Evolutionary conservation across 2,329 filamentous ascomycete species (phyloP).

Genomic region (Penicillium corylophilum): DNA sequence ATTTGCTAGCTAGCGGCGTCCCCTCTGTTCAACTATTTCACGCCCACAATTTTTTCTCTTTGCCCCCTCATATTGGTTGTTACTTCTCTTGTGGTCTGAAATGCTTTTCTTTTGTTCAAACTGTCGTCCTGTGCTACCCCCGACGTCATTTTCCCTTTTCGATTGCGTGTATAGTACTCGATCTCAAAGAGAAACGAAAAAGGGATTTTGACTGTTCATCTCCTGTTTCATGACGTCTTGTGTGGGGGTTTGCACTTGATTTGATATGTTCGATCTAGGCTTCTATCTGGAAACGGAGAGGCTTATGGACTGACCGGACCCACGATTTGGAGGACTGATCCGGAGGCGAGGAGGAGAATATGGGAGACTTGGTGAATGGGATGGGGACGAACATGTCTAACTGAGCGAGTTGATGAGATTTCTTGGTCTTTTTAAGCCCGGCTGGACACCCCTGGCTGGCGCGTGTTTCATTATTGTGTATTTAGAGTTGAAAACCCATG

Average conservation of each 20-base stretch:
- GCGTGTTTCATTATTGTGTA: constrained; percentile 43
- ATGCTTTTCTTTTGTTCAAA: constrained; percentile 30
- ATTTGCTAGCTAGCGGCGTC: constrained; percentile 38
- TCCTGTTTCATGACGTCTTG: constrained; percentile 1
- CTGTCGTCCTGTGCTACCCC: constrained; percentile 6
- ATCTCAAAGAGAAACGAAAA: constrained; percentile 33
- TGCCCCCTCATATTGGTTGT: constrained; percentile 8
- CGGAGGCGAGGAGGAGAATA: neutral
- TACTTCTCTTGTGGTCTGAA: constrained; percentile 23
- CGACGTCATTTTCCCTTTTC: constrained; percentile 35
- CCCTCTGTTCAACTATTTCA: constrained; percentile 18
- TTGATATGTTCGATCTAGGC: constrained; percentile 9
- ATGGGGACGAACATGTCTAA: constrained; percentile 12
- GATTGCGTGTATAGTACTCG: constrained; percentile 44
- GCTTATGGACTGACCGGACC: neutral
- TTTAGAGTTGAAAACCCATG: constrained; percentile 42
- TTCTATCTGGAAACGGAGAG: constrained; percentile 6
- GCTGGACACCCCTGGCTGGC: constrained; percentile 26
- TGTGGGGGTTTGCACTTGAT: neutral
- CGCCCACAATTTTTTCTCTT: constrained; percentile 6
- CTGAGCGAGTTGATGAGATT: constrained; percentile 27
- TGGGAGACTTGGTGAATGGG: neutral
- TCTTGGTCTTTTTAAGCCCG: constrained; percentile 24
- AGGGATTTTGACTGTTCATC: constrained; percentile 24
- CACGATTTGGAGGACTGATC: neutral